These are phyloP conservation scores for Saturnispora besseyi DNA, from an alignment of 805 yeast species.

Conservation along the genomic window DNA sequence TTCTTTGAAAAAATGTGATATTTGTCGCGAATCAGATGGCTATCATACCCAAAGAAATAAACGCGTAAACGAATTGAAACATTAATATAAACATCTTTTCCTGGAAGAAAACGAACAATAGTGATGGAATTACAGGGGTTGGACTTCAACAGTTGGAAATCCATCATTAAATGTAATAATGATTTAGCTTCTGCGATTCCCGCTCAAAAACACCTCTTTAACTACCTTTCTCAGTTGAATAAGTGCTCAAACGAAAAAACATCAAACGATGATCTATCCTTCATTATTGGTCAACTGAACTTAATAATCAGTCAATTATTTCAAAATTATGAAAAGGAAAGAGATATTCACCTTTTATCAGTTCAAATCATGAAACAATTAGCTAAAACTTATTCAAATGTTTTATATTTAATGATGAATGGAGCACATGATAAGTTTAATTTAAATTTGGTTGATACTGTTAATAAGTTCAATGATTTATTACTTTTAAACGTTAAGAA, in stretches of 20 bases:
- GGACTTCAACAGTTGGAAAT: background rate
- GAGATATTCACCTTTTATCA: conserved; percentile 20
- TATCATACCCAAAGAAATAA: background rate
- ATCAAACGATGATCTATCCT: conserved; percentile 18
- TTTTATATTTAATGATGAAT: conserved; percentile 22
- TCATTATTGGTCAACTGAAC: conserved; percentile 19
- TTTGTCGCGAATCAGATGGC: no score
- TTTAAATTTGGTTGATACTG: conserved; percentile 24
- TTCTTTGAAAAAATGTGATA: no score
- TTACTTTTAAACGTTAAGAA: conserved; percentile 20
- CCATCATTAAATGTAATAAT: background rate
- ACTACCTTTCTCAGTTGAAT: background rate
- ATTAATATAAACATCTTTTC: background rate
- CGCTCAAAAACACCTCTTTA: background rate
- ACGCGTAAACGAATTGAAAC: background rate
- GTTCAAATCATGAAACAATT: conserved; percentile 20
- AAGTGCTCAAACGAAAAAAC: background rate
- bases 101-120: background rate
- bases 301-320: conserved; percentile 17
- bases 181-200: background rate
- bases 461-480: conserved; percentile 19
- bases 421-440: conserved; percentile 28
- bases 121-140: background rate
- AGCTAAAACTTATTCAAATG: conserved; percentile 17
- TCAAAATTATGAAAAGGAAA: conserved; percentile 16